These are phyloP conservation scores for Neonectria magnoliae DNA, from an alignment of 2,329 filamentous ascomycete genomes.

Conservation along the genomic window DNA sequence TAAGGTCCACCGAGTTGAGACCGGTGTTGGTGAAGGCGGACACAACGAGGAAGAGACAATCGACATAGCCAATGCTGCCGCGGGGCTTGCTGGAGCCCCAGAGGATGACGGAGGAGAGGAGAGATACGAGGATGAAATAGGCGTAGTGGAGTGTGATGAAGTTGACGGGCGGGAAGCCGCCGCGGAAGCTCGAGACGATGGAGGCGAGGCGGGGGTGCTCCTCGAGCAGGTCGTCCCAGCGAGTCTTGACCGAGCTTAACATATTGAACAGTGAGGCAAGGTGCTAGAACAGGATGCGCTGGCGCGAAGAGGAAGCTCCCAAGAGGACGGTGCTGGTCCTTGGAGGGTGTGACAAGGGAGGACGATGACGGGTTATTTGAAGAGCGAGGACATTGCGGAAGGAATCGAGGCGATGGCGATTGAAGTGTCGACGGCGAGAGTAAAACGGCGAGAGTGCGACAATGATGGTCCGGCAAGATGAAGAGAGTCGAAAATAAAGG, in stretches of 20 bases:
- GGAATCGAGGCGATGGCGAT: neutral
- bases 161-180: constrained; percentile 58
- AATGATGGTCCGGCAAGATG: neutral
- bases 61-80: constrained; percentile 66
- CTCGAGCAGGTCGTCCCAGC: constrained; percentile 36
- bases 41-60: constrained; percentile 73
- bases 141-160: constrained; percentile 73
- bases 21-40: constrained; percentile 75
- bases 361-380: constrained; percentile 24
- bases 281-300: constrained; percentile 26
- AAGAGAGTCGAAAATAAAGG: neutral
- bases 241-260: constrained; percentile 30
- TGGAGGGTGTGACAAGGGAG: neutral
- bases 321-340: neutral
- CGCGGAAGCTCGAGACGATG: constrained; percentile 6
- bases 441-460: neutral
- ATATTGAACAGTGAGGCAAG: constrained; percentile 26
- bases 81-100: constrained; percentile 65
- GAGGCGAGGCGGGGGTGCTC: constrained; percentile 32
- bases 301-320: constrained; percentile 3
- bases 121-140: constrained; percentile 68
- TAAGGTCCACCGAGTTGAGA: constrained; percentile 74
- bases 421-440: neutral
- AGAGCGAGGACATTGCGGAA: constrained; percentile 31
- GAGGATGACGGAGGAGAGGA: constrained; percentile 69